A percentile compares a stretch with the other conserved stretches of the same genome.
phyloP scores from a whole-genome alignment of 2,329 filamentous ascomycete genomes.

The Exophiala lecanii-corni region DNA sequence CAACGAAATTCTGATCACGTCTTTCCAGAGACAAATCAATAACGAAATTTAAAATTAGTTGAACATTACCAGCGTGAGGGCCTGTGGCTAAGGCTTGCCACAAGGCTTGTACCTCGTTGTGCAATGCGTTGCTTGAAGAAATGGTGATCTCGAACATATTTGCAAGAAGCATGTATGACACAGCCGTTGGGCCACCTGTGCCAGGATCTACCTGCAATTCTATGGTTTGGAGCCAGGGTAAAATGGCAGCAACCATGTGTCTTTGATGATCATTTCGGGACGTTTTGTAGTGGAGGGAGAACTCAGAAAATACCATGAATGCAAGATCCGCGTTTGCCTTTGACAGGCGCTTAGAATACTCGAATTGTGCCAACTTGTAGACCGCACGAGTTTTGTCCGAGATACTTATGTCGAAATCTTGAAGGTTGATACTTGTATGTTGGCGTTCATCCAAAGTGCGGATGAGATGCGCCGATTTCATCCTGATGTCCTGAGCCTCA shows the following conservation, averaged over 20 bases:
- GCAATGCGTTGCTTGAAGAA: slow-evolving; percentile 77
- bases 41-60: slow-evolving; percentile 91
- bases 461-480: slow-evolving; percentile 78
- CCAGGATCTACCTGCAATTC: slow-evolving; percentile 89
- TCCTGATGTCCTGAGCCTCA: slow-evolving; percentile 80
- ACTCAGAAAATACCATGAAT: slow-evolving; percentile 93
- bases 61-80: slow-evolving; percentile 87
- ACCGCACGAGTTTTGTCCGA: slow-evolving; percentile 98
- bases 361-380: slow-evolving; percentile 95
- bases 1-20: slow-evolving; percentile 95
- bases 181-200: slow-evolving; percentile 74
- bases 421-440: slow-evolving; percentile 80
- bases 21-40: slow-evolving; percentile 89
- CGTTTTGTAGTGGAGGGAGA: slow-evolving; percentile 87
- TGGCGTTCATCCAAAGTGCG: slow-evolving; percentile 78
- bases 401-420: slow-evolving; percentile 97
- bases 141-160: slow-evolving; percentile 97
- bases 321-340: slow-evolving; percentile 85
- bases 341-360: slow-evolving; percentile 85
- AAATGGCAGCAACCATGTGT: slow-evolving; percentile 87
- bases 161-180: slow-evolving; percentile 89
- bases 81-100: slow-evolving; percentile 96
- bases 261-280: slow-evolving; percentile 77
- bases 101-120: slow-evolving; percentile 94
- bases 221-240: slow-evolving; percentile 94